A percentile compares a stretch with the other conserved stretches of the same genome.
Conservation (phyloP, 2,329 filamentous ascomycete genomes). For the Nemania serpens region DNA sequence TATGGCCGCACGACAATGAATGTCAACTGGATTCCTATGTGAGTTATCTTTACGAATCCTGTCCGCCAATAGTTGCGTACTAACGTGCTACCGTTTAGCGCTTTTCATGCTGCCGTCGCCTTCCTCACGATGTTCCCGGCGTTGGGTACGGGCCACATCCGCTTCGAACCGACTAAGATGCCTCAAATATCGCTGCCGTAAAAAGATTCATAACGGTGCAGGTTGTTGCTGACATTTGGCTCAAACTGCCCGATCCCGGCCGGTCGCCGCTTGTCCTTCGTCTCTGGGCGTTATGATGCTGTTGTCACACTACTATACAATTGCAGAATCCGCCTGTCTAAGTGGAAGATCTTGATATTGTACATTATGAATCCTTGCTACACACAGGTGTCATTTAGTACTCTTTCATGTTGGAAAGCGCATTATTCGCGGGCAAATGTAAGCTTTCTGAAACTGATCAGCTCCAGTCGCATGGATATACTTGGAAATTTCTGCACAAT, state of each 20-base stretch:
- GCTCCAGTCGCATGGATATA: not conserved
- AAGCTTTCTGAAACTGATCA: no score
- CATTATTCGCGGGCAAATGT: no score
- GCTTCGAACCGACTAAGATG: slow-evolving; percentile 7
- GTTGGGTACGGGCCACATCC: slow-evolving; percentile 7
- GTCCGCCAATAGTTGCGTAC: not conserved
- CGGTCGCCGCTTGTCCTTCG: no score
- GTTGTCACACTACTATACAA: no score
- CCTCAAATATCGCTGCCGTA: slow-evolving; percentile 1
- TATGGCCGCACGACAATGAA: not conserved
- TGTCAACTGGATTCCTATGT: slow-evolving; percentile 11
- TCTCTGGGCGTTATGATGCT: no score
- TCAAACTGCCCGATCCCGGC: no score
- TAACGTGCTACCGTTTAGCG: not conserved
- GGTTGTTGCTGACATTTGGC: no score
- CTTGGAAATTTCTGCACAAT: not conserved
- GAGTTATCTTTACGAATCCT: not conserved
- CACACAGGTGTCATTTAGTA: no score
- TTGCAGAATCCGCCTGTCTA: no score
- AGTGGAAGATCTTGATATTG: no score
- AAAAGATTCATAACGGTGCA: not conserved
- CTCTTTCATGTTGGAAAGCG: no score
- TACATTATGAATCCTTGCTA: no score
- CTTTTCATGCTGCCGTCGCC: slow-evolving; percentile 10
- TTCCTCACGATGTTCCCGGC: slow-evolving; percentile 6